These are phyloP conservation scores for Xylariaceae sp. DNA, from an alignment of 2,329 filamentous ascomycete species.

Conservation along the genomic window DNA sequence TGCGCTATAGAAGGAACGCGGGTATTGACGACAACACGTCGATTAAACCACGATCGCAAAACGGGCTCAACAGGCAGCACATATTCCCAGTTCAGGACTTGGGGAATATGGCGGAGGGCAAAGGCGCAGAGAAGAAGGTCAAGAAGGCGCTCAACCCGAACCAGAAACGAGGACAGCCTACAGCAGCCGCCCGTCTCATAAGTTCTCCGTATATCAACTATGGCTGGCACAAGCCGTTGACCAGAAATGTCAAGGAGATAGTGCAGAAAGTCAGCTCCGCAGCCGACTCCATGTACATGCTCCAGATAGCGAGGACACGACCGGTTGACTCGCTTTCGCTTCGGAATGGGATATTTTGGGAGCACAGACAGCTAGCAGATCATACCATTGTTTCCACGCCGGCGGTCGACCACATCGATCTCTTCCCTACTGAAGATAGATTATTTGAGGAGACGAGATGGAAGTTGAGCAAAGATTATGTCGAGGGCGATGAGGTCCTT, in stretches of 20 bases:
- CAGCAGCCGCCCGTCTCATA: slow-evolving; percentile 21
- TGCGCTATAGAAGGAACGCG: background rate
- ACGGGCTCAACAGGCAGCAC: background rate
- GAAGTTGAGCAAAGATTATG: slow-evolving; percentile 5
- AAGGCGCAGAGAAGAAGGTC: background rate
- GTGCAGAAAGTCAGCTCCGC: slow-evolving; percentile 10
- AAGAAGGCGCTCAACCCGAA: slow-evolving; percentile 1
- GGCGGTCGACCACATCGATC: slow-evolving; percentile 16
- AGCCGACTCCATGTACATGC: slow-evolving; percentile 21
- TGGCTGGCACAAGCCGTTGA: slow-evolving; percentile 24
- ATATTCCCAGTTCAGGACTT: background rate
- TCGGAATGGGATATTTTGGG: slow-evolving; percentile 26
- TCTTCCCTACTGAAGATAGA: slow-evolving; percentile 17
- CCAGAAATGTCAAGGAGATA: slow-evolving; percentile 11
- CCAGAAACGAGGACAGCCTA: slow-evolving; percentile 16
- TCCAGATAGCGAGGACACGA: slow-evolving; percentile 19
- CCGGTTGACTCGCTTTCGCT: slow-evolving; percentile 18
- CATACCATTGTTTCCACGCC: slow-evolving; percentile 22
- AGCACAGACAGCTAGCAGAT: slow-evolving; percentile 21
- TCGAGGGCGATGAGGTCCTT: background rate
- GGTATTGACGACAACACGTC: background rate
- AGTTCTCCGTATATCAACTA: slow-evolving; percentile 19
- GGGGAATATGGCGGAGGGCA: slow-evolving; percentile 4
- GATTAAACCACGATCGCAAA: background rate
- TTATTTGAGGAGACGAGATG: slow-evolving; percentile 6